These are phyloP conservation scores for Pseudopyricularia cyperi DNA, from an alignment of 2,329 filamentous ascomycete species.

Conservation along the genomic window DNA sequence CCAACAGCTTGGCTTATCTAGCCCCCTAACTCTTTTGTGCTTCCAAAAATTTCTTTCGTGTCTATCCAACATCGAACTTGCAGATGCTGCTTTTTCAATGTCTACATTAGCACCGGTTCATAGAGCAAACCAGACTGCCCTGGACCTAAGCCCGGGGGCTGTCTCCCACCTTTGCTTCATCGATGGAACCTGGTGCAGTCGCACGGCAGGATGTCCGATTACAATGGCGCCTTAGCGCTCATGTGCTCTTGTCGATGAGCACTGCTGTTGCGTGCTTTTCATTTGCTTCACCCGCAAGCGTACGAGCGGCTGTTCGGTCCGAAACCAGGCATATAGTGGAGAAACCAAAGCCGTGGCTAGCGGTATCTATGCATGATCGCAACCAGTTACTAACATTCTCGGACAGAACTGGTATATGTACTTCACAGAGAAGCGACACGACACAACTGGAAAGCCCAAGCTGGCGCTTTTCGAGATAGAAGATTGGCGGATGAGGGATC, in stretches of 20 bases:
- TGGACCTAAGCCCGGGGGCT: neutral
- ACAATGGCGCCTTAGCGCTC: no score
- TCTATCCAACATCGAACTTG: neutral
- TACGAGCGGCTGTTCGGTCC: neutral
- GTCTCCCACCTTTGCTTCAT: neutral
- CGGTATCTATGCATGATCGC: neutral
- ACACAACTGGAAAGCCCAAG: conserved; percentile 81
- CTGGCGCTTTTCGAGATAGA: conserved; percentile 53
- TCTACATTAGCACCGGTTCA: neutral
- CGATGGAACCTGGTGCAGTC: no score
- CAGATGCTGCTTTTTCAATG: neutral
- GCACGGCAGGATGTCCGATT: no score
- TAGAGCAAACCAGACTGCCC: neutral
- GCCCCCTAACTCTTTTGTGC: neutral
- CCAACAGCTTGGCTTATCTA: neutral
- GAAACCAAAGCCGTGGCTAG: neutral
- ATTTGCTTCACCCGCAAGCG: no score
- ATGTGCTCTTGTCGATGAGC: no score
- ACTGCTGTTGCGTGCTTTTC: no score
- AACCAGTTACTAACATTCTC: neutral
- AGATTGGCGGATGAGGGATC: conserved; percentile 95
- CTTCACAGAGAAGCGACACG: conserved; percentile 94
- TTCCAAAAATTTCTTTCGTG: neutral
- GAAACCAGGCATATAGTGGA: neutral
- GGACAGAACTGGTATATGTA: conserved; percentile 97